Evolutionary conservation across 352 stramenopile species (phyloP).

Genomic region (Phytophthora pini): DNA sequence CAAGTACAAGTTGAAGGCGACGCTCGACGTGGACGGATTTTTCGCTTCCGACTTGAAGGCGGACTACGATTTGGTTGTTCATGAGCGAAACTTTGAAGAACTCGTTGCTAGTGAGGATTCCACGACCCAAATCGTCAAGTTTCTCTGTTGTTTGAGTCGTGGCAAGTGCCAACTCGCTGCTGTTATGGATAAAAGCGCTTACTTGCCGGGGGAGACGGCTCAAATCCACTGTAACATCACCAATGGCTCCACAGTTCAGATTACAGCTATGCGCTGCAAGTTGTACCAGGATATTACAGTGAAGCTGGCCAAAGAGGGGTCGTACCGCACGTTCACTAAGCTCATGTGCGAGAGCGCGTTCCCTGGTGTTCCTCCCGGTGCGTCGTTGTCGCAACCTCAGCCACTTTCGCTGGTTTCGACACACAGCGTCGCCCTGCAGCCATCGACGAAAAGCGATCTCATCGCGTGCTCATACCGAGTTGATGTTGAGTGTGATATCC

Average conservation of each 20-base stretch:
- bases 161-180: conserved; percentile 60
- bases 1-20: conserved; percentile 84
- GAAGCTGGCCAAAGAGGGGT: conserved; percentile 26
- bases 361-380: conserved; percentile 47
- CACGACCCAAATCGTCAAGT: conserved; percentile 58
- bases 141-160: conserved; percentile 71
- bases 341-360: conserved; percentile 53
- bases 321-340: conserved; percentile 42
- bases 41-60: conserved; percentile 72
- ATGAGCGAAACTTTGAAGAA: conserved; percentile 54
- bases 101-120: conserved; percentile 63
- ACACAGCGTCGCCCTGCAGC: conserved; percentile 41
- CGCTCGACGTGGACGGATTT: conserved; percentile 64
- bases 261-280: conserved; percentile 62
- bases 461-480: conserved; percentile 66
- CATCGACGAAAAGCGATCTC: conserved; percentile 55
- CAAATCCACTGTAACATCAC: conserved; percentile 69
- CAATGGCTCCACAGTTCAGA: conserved; percentile 63
- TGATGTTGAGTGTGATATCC: conserved; percentile 72
- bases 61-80: conserved; percentile 60
- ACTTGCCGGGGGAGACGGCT: conserved; percentile 61
- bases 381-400: conserved; percentile 55
- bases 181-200: conserved; percentile 79
- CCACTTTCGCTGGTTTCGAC: conserved; percentile 48
- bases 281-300: conserved; percentile 68